Percentiles rank a stretch among this genome's conserved stretches.
phyloP scores from a whole-genome alignment of 306 rosid genomes.

The Lithocarpus polystachyus region DNA sequence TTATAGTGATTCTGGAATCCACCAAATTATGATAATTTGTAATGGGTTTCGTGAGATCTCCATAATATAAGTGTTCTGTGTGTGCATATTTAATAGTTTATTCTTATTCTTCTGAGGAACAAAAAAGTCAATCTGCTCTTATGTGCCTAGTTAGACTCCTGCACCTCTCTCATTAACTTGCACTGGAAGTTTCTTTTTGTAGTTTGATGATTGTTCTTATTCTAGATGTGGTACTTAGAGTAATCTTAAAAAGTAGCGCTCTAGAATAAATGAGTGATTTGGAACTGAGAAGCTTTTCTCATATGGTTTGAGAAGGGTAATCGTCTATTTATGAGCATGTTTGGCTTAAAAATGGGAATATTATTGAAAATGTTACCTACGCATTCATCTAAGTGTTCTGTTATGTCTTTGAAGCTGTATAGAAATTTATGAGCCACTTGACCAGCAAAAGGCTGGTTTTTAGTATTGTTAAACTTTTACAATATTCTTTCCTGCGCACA shows the following conservation, averaged over 20 bases:
- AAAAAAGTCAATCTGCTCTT: too few relatives aligned
- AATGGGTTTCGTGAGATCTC: background rate
- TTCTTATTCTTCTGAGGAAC: too few relatives aligned
- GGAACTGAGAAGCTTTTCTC: background rate
- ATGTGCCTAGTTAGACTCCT: too few relatives aligned
- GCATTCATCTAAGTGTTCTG: background rate
- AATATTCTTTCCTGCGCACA: background rate
- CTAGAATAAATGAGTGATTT: background rate
- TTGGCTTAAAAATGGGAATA: background rate
- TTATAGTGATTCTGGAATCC: background rate
- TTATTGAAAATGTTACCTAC: background rate
- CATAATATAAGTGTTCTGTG: background rate
- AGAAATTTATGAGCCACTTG: background rate
- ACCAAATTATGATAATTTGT: background rate
- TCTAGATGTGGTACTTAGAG: background rate
- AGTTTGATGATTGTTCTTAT: background rate
- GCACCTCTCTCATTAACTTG: background rate
- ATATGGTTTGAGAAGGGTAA: background rate
- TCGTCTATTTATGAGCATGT: background rate
- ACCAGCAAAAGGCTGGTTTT: background rate
- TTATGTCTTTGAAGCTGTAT: slow-evolving; percentile 5
- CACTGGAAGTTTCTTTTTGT: background rate
- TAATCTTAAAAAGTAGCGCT: background rate
- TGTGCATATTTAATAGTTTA: too few relatives aligned
- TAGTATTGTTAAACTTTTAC: background rate